These are phyloP conservation scores for Magnusiomyces ingens DNA, from an alignment of 1,139 yeast genomes.

Conservation along the genomic window DNA sequence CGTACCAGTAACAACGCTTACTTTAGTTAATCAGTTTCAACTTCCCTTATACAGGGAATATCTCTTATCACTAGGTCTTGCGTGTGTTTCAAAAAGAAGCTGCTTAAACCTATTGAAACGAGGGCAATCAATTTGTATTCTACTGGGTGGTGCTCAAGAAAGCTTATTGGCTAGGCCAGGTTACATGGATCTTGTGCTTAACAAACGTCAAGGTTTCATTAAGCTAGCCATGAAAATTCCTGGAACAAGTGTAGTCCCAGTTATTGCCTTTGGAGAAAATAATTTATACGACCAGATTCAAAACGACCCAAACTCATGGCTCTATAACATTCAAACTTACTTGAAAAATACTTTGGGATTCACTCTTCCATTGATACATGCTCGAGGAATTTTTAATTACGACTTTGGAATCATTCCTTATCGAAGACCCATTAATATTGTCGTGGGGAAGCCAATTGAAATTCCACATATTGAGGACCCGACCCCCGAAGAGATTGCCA, in stretches of 20 bases:
- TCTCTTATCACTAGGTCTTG: conserved; percentile 69
- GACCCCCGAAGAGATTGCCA: conserved; percentile 47
- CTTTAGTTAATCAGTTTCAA: conserved; percentile 75
- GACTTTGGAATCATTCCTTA: conserved; percentile 89
- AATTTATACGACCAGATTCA: conserved; percentile 61
- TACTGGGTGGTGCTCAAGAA: conserved; percentile 95
- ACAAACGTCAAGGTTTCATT: conserved; percentile 81
- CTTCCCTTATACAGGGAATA: conserved; percentile 90
- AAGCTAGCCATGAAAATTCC: conserved; percentile 78
- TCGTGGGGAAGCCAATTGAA: conserved; percentile 71
- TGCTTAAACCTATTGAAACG: conserved; percentile 56
- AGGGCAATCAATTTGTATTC: conserved; percentile 72
- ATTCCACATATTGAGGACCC: conserved; percentile 50
- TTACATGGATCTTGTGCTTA: conserved; percentile 56
- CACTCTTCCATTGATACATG: conserved; percentile 86
- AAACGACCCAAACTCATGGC: conserved; percentile 48
- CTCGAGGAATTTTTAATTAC: conserved; percentile 86
- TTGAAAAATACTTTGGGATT: conserved; percentile 67
- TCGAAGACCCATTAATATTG: conserved; percentile 68
- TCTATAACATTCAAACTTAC: conserved; percentile 58
- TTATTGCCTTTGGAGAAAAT: conserved; percentile 89
- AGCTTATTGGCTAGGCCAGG: conserved; percentile 65
- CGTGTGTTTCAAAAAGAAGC: conserved; percentile 75
- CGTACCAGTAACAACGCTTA: conserved; percentile 66
- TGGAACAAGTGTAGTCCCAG: conserved; percentile 74